Evolutionary conservation across 805 yeast genomes (phyloP).

Genomic region (Barnettozyma siamensis): DNA sequence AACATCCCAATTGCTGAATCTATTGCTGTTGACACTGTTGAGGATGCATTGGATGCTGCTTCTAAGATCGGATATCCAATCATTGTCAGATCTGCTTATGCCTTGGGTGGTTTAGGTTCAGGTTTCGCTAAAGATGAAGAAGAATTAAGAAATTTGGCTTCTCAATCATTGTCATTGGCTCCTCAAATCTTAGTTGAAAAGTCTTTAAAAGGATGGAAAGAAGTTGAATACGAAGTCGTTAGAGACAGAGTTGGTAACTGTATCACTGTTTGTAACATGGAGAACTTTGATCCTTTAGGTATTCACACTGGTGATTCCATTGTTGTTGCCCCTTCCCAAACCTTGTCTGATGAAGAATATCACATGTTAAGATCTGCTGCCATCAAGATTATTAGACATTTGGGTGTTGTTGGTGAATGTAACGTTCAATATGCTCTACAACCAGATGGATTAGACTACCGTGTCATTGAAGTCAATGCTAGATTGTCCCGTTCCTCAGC

Average conservation of each 20-base stretch:
- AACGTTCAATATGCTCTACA: slow-evolving; percentile 95
- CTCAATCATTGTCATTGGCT: slow-evolving; percentile 82
- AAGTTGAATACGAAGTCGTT: slow-evolving; percentile 97
- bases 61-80: slow-evolving; percentile 86
- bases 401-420: slow-evolving; percentile 99
- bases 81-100: slow-evolving; percentile 95
- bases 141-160: slow-evolving; percentile 81
- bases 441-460: slow-evolving; percentile 91
- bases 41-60: slow-evolving; percentile 92
- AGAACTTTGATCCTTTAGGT: slow-evolving; percentile 96
- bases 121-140: slow-evolving; percentile 85
- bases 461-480: slow-evolving; percentile 97
- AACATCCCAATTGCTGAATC: slow-evolving; percentile 96
- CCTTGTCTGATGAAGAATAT: slow-evolving; percentile 93
- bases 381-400: slow-evolving; percentile 91
- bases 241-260: slow-evolving; percentile 95
- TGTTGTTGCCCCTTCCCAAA: slow-evolving; percentile 98
- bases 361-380: slow-evolving; percentile 98
- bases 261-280: slow-evolving; percentile 99
- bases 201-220: slow-evolving; percentile 98
- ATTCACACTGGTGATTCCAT: slow-evolving; percentile 99
- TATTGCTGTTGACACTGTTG: slow-evolving; percentile 89
- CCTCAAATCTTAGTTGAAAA: slow-evolving; percentile 96
- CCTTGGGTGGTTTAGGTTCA: slow-evolving; percentile 96
- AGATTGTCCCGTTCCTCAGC: slow-evolving; percentile 97